These are phyloP conservation scores for Sonneratia alba DNA, from an alignment of 345 rosid species.

Conservation along the genomic window DNA sequence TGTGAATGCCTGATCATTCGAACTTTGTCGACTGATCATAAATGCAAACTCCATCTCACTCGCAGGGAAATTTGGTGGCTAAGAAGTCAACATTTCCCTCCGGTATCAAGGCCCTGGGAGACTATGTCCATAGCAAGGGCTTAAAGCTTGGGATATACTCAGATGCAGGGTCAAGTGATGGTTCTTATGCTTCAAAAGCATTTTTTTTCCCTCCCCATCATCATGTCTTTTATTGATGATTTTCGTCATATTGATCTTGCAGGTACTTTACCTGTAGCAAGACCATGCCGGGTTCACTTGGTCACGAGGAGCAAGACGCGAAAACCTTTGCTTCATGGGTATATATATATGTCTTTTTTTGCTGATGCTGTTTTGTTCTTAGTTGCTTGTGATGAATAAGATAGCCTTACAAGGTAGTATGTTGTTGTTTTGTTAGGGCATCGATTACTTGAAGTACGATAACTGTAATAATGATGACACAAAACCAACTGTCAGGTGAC, in stretches of 20 bases:
- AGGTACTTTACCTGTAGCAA: conserved; percentile 80
- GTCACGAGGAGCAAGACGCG: conserved; percentile 84
- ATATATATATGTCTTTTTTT: neutral
- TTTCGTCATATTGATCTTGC: conserved; percentile 4
- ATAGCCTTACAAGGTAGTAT: neutral
- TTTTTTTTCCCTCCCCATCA: too few relatives aligned
- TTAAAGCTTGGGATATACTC: conserved; percentile 86
- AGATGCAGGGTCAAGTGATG: conserved; percentile 62
- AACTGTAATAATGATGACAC: conserved; percentile 62
- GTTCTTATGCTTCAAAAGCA: neutral
- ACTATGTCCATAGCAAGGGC: conserved; percentile 74
- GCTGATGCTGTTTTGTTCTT: too few relatives aligned
- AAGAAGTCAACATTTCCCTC: conserved; percentile 65
- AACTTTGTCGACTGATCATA: neutral
- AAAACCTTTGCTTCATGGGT: conserved; percentile 90
- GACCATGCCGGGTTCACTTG: conserved; percentile 89
- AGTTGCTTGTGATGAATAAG: neutral
- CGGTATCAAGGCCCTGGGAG: conserved; percentile 73
- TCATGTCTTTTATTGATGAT: neutral
- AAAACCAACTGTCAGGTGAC: conserved; percentile 57
- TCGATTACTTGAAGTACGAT: conserved; percentile 90
- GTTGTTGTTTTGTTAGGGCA: conserved; percentile 34
- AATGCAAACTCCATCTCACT: neutral
- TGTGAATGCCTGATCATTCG: too few relatives aligned
- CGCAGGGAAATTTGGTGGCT: conserved; percentile 61